Base-by-base conservation (phyloP, 2,329 filamentous ascomycete genomes). In the Colletotrichum sp. region DNA sequence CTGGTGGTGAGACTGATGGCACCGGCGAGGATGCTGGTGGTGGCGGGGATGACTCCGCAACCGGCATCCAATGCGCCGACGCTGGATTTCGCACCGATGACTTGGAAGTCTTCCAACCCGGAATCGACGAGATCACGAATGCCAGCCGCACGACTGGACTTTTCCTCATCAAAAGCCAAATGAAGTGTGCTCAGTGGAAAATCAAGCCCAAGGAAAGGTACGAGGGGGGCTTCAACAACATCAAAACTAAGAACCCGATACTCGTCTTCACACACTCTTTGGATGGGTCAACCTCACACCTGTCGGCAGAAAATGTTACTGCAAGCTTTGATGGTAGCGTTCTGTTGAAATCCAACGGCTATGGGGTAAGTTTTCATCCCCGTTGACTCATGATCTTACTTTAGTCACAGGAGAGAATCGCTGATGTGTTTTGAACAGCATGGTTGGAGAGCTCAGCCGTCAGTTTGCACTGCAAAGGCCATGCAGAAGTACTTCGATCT, bases 221-320 rank as follows among this genome's bases (percentile, higher is more conserved):
- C 61, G 61, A 21, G n/a, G 61, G 61, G 15, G 61, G 21, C 18
- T 65, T 65, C 21, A 65, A 65, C n/a, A 64, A 26, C 2, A 48
- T 72, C 64, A 52, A 67, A 28, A 72, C 70, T 1, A 67, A 67
- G 64, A 67, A 67, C 15, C 64, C 64, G 2, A 24, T 67, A 24
- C 64, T 67, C 12, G 43, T 67, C 9, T 43, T 67, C 64, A 67
- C 32, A 13, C 36, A 67, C 36, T 24, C 21, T 34, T 28, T 67
- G 13, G 64, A 67, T 24, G 21, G 21, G 13, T n/a, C 21, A 13
- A 67, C 64, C 18, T 55, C 36, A 24, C 21, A 24, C 8, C 21
- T 26, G 12, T 21, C 21, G 28, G 64, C 64, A 16, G 24, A 55
- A n/a, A 67, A 67, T 52, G 24, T 32, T 1, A 67, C 64, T 2